Percentiles rank a stretch among this genome's conserved stretches.
Evolutionary conservation across 192 early-diverging fungal genomes (phyloP).

Genomic region (Coemansia sp.): DNA sequence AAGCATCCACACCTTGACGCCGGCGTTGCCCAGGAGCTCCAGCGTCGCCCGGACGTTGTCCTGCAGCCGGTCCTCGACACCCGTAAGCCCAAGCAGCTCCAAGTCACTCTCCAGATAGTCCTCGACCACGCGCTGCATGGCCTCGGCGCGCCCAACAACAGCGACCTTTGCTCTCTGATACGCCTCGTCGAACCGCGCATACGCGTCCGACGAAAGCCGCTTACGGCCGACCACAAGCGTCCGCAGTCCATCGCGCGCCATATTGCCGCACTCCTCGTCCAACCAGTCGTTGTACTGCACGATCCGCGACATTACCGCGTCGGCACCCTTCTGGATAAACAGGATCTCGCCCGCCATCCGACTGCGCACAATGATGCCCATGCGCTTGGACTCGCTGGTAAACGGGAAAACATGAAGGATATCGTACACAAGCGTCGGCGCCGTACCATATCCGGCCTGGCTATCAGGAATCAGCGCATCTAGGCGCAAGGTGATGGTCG

Average conservation of each 20-base stretch:
- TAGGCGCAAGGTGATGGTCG: slow-evolving; percentile 64
- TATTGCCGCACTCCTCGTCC: slow-evolving; percentile 95
- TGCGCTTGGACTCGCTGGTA: slow-evolving; percentile 95
- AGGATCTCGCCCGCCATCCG: slow-evolving; percentile 66
- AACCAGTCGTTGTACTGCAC: slow-evolving; percentile 94
- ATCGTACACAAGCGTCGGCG: slow-evolving; percentile 61
- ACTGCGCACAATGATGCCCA: slow-evolving; percentile 89
- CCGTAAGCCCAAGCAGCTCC: slow-evolving; percentile 88
- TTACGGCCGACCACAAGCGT: slow-evolving; percentile 91
- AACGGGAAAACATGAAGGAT: slow-evolving; percentile 97
- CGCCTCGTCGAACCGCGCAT: slow-evolving; percentile 61
- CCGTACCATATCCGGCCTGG: slow-evolving; percentile 23
- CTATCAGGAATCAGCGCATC: slow-evolving; percentile 30
- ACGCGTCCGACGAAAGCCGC: slow-evolving; percentile 67
- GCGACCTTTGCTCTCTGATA: slow-evolving; percentile 71
- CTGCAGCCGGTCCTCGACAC: slow-evolving; percentile 95
- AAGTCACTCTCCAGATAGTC: slow-evolving; percentile 76
- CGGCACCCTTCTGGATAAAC: slow-evolving; percentile 94
- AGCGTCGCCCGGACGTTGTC: slow-evolving; percentile 87
- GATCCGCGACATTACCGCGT: slow-evolving; percentile 83
- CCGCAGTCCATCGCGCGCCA: slow-evolving; percentile 92
- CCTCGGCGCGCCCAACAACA: slow-evolving; percentile 65
- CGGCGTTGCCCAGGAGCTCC: slow-evolving; percentile 85
- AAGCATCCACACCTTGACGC: slow-evolving; percentile 95
- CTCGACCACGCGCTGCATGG: slow-evolving; percentile 65